Conservation (phyloP, 352 stramenopile genomes). For the Thraustochytrium sp. region DNA sequence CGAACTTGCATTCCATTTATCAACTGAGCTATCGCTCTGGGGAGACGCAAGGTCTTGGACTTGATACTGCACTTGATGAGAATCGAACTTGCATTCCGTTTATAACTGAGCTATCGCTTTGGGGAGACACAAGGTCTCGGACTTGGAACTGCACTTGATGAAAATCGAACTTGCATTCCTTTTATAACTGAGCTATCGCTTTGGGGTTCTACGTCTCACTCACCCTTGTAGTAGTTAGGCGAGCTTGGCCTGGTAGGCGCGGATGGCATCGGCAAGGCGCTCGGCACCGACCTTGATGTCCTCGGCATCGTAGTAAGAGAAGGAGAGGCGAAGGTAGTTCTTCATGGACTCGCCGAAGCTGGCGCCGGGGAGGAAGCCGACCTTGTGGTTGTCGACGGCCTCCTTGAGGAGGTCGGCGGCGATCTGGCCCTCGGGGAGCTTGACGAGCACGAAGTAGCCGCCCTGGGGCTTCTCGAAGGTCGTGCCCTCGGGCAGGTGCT, state of each 20-base stretch:
- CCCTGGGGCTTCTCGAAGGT: slow-evolving; percentile 62
- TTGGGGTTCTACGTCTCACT: too few species aligned
- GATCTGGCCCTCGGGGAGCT: slow-evolving; percentile 58
- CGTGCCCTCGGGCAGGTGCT: slow-evolving; percentile 53
- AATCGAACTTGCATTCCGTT: too few species aligned
- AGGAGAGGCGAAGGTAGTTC: slow-evolving; percentile 73
- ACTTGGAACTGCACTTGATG: too few species aligned
- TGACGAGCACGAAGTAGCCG: slow-evolving; percentile 74
- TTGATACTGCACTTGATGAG: too few species aligned
- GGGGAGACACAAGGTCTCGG: too few species aligned
- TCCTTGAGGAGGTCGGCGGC: slow-evolving; percentile 58
- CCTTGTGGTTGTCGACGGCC: slow-evolving; percentile 54
- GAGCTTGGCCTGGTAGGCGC: slow-evolving; percentile 45
- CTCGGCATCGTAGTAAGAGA: slow-evolving; percentile 69
- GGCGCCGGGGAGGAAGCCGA: slow-evolving; percentile 68
- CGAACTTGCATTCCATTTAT: too few species aligned
- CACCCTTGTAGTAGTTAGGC: too few species aligned
- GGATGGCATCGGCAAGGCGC: slow-evolving; percentile 53
- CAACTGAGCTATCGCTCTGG: too few species aligned
- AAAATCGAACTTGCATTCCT: too few species aligned
- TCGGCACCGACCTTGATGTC: slow-evolving; percentile 64
- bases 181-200: too few species aligned
- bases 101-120: too few species aligned
- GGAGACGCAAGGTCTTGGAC: too few species aligned
- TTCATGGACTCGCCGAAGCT: slow-evolving; percentile 71